Evolutionary conservation across 2,329 filamentous ascomycete species (phyloP).

Genomic region (Colletotrichum echinochloae): DNA sequence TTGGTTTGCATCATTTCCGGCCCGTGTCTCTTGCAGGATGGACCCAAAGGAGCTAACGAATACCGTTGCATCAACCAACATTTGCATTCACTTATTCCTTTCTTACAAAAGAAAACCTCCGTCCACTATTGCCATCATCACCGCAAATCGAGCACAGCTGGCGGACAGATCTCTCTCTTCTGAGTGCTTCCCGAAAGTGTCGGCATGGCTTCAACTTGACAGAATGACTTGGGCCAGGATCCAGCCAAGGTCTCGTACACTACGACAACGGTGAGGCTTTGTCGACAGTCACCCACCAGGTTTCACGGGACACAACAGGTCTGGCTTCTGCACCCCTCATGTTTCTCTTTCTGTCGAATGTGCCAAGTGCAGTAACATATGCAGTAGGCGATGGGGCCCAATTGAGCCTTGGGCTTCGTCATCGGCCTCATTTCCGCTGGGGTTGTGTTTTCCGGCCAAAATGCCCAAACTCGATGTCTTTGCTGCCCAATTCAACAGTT

Average conservation of each 20-base stretch:
- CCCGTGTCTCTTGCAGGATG: neutral
- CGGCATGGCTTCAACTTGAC: neutral
- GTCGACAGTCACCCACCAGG: neutral
- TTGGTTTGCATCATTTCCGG: conserved; percentile 19
- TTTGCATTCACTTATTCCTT: neutral
- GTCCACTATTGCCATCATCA: neutral
- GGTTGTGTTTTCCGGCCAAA: neutral
- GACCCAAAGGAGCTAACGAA: neutral
- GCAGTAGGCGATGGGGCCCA: neutral
- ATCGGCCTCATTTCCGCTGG: conserved; percentile 9
- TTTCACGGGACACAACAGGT: neutral
- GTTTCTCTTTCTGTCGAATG: neutral
- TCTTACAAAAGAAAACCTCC: neutral
- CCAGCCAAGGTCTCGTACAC: neutral
- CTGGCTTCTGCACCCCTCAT: neutral
- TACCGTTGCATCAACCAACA: neutral
- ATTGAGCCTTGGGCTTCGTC: neutral
- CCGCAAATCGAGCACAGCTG: neutral
- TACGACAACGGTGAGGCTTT: neutral
- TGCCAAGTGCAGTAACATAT: neutral
- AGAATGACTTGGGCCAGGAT: neutral
- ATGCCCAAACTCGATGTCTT: neutral
- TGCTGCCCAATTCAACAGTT: neutral
- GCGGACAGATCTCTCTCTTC: neutral
- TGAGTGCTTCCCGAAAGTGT: neutral